Percentiles rank a stretch among this genome's conserved stretches.
phyloP scores from a whole-genome alignment of 805 yeast genomes.

The Ogataea nakhonphanomensis region DNA sequence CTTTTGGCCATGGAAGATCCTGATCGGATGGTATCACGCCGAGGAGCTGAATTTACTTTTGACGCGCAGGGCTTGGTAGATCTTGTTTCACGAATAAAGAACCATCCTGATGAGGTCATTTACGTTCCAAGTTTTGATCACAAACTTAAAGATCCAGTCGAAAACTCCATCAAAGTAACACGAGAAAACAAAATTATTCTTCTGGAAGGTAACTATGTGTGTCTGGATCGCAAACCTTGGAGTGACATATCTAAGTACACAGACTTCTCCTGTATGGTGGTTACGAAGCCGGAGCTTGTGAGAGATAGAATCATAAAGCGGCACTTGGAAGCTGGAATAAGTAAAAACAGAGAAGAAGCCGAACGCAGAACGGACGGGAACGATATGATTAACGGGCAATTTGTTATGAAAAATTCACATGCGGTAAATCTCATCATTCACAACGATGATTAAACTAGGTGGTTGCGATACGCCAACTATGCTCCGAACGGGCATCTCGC shows the following conservation, averaged over 20 bases:
- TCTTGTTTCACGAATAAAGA: slow-evolving; percentile 15
- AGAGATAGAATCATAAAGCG: slow-evolving; percentile 33
- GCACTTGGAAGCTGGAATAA: slow-evolving; percentile 39
- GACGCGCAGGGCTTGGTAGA: slow-evolving; percentile 31
- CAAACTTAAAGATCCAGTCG: slow-evolving; percentile 39
- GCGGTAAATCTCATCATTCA: slow-evolving; percentile 28
- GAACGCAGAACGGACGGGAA: slow-evolving; percentile 35
- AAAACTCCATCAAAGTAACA: slow-evolving; percentile 31
- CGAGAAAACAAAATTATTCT: slow-evolving; percentile 31
- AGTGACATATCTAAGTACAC: slow-evolving; percentile 23
- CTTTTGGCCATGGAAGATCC: slow-evolving; percentile 31
- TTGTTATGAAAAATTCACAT: slow-evolving; percentile 18
- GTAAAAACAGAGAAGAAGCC: slow-evolving; percentile 33
- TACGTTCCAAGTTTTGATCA: slow-evolving; percentile 39
- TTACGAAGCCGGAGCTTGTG: slow-evolving; percentile 23
- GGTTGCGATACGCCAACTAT: no score
- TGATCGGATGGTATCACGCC: slow-evolving; percentile 36
- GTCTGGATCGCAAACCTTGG: slow-evolving; percentile 36
- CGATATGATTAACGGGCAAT: slow-evolving; percentile 37
- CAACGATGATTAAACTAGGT: slow-evolving; percentile 3
- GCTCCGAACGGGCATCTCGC: not conserved
- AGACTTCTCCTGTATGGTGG: slow-evolving; percentile 37
- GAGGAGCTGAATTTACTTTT: slow-evolving; percentile 51
- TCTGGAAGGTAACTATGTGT: slow-evolving; percentile 42
- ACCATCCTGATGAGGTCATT: slow-evolving; percentile 1